Evolutionary conservation across 2,329 filamentous ascomycete genomes (phyloP).

Genomic region (Trichoderma koningii): DNA sequence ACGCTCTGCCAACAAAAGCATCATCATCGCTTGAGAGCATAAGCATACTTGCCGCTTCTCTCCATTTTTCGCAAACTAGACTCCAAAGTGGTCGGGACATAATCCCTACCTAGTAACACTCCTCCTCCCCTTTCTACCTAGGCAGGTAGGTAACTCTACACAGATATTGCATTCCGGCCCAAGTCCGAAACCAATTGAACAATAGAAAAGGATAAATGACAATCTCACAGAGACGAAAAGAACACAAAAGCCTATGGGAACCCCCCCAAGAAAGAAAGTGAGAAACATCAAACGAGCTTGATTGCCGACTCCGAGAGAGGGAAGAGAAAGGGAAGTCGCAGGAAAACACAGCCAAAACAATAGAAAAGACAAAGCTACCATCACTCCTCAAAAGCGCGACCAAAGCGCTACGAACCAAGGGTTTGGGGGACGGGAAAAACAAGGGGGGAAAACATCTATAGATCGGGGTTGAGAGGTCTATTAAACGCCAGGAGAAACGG

Average conservation of each 20-base stretch:
- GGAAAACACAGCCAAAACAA: background rate
- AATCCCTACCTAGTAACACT: background rate
- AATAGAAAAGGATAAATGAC: background rate
- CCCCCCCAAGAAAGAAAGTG: background rate
- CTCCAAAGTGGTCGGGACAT: background rate
- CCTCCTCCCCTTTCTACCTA: background rate
- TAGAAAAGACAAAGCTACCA: no score
- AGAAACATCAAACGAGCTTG: constrained; percentile 14
- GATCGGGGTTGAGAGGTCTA: background rate
- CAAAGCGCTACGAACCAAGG: background rate
- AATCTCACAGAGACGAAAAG: background rate
- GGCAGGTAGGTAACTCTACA: background rate
- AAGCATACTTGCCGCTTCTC: no score
- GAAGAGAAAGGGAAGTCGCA: background rate
- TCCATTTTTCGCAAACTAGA: background rate
- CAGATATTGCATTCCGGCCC: background rate
- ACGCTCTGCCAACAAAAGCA: no score
- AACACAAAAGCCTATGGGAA: background rate
- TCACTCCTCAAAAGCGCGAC: background rate
- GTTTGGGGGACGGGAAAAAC: no score
- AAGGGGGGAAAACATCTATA: background rate
- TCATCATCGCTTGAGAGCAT: no score
- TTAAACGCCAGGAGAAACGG: background rate
- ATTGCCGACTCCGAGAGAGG: constrained; percentile 7
- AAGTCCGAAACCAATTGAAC: background rate